These are phyloP conservation scores for Podaxis pistillaris DNA, from an alignment of 768 basidiomycete species.

Conservation along the genomic window DNA sequence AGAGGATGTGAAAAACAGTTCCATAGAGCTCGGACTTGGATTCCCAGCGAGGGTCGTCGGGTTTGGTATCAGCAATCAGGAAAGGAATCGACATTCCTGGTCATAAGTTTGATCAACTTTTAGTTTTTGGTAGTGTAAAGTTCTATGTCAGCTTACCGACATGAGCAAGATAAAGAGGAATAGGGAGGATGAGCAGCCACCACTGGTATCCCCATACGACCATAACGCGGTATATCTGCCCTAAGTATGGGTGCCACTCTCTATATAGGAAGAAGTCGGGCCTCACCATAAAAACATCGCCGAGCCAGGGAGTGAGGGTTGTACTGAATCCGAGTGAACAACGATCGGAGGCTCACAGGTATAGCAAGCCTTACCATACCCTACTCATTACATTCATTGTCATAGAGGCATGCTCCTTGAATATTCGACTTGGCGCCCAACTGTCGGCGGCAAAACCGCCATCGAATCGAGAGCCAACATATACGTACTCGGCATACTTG, in stretches of 20 bases:
- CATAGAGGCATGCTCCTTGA: conserved; percentile 18
- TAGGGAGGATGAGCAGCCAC: conserved; percentile 27
- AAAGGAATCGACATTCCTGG: conserved; percentile 34
- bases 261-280: too few species aligned
- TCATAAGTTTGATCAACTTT: background rate
- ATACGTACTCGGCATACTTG: conserved; percentile 29
- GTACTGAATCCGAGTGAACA: conserved; percentile 19
- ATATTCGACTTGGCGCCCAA: conserved; percentile 20
- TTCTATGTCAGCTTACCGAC: conserved; percentile 25
- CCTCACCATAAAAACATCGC: conserved; percentile 35
- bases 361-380: conserved; percentile 25
- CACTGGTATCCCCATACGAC: conserved; percentile 33
- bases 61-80: conserved; percentile 25
- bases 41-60: conserved; percentile 16
- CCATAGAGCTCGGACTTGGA: conserved; percentile 18
- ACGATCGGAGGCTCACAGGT: background rate
- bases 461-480: conserved; percentile 20
- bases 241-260: background rate
- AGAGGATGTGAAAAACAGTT: conserved; percentile 27
- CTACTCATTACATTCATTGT: conserved; percentile 29
- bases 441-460: conserved; percentile 3
- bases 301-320: conserved; percentile 32
- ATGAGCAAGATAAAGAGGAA: conserved; percentile 30
- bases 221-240: conserved; percentile 33
- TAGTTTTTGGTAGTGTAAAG: background rate